These are phyloP conservation scores for Russula abietina DNA, from an alignment of 768 basidiomycete species.

Conservation along the genomic window DNA sequence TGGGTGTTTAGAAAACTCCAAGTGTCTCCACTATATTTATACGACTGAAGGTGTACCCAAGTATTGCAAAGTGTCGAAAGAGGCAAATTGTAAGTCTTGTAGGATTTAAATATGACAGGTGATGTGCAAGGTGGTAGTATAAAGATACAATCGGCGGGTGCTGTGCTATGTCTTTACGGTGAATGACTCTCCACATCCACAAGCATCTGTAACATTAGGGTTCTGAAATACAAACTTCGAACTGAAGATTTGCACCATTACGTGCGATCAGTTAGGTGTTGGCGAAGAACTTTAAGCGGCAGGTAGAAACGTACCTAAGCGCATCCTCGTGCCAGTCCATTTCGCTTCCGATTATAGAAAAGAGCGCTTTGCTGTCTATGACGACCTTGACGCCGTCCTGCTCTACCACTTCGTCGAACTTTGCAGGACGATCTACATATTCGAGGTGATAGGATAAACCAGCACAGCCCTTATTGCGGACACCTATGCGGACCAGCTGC, in stretches of 20 bases:
- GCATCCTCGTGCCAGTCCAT: constrained; percentile 98
- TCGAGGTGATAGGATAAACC: constrained; percentile 89
- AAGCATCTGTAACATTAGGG: constrained; percentile 91
- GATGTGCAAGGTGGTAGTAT: background rate
- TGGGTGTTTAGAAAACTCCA: background rate
- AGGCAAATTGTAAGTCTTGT: background rate
- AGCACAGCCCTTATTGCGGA: constrained; percentile 96
- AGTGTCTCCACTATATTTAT: constrained; percentile 3
- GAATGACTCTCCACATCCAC: constrained; percentile 93
- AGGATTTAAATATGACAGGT: constrained; percentile 1
- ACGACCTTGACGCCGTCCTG: constrained; percentile 92
- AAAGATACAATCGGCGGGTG: constrained; percentile 11
- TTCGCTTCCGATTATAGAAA: constrained; percentile 96
- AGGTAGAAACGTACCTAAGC: constrained; percentile 55
- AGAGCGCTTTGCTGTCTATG: constrained; percentile 94
- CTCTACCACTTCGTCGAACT: constrained; percentile 94
- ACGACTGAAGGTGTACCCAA: constrained; percentile 5
- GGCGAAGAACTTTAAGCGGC: background rate
- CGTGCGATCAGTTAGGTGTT: background rate
- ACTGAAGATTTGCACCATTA: constrained; percentile 35
- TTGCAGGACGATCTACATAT: constrained; percentile 83
- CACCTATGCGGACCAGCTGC: constrained; percentile 89
- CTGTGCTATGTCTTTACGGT: constrained; percentile 40
- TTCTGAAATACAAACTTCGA: constrained; percentile 82
- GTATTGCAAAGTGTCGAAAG: background rate